Conservation (phyloP, 1,139 yeast species). For the Saccharomycopsis crataegensis region DNA sequence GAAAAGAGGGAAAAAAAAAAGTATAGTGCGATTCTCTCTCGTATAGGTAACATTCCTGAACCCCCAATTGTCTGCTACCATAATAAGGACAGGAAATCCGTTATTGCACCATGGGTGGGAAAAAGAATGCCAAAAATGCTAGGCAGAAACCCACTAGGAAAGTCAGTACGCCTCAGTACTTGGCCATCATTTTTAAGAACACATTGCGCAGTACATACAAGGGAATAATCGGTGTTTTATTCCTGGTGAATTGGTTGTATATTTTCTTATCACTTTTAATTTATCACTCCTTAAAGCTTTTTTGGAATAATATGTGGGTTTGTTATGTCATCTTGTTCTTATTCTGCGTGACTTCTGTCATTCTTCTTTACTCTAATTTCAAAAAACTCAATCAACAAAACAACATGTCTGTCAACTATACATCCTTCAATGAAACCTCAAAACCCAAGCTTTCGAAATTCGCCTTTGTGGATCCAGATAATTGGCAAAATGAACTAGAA, state of each 20-base stretch:
- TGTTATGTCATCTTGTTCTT: constrained; percentile 17
- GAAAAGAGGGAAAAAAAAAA: too few species aligned
- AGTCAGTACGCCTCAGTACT: neutral
- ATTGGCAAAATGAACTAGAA: constrained; percentile 17
- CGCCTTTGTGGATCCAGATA: constrained; percentile 17
- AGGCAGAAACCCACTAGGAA: neutral
- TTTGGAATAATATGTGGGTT: constrained; percentile 15
- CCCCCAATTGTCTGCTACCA: too few species aligned
- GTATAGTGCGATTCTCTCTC: too few species aligned
- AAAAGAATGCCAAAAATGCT: neutral
- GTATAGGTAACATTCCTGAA: too few species aligned
- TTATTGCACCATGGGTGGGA: neutral
- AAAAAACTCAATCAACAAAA: constrained; percentile 15
- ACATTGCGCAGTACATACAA: neutral
- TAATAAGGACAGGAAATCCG: too few species aligned
- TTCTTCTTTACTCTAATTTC: constrained; percentile 15
- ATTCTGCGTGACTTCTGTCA: constrained; percentile 4
- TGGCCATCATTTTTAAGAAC: neutral
- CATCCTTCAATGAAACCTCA: constrained; percentile 1
- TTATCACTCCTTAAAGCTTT: constrained; percentile 17
- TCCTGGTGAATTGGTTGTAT: constrained; percentile 17
- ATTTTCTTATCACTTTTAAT: constrained; percentile 7
- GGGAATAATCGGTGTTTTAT: neutral
- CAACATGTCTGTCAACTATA: constrained; percentile 4
- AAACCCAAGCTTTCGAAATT: constrained; percentile 6